Conservation (phyloP, 2,329 filamentous ascomycete genomes). For the Botrytis porri region DNA sequence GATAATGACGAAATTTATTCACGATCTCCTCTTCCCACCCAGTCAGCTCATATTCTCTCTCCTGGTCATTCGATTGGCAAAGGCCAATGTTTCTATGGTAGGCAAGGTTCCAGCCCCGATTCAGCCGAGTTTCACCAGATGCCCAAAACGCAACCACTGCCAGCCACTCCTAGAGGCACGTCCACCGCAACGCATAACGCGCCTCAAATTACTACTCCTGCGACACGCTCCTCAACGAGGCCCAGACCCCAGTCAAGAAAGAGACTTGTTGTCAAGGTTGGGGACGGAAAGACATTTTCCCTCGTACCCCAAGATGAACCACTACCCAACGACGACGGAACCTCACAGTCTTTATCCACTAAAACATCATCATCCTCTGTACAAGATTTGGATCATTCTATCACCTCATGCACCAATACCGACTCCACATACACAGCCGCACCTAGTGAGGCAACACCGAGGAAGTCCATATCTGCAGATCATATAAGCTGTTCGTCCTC, state of each 20-base stretch:
- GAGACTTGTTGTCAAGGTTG: slow-evolving; percentile 32
- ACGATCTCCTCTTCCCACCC: slow-evolving; percentile 37
- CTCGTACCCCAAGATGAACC: slow-evolving; percentile 32
- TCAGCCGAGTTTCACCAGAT: slow-evolving; percentile 33
- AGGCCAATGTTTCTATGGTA: slow-evolving; percentile 20
- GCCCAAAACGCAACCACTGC: slow-evolving; percentile 26
- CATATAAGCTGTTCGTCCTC: slow-evolving; percentile 36
- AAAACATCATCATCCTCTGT: slow-evolving; percentile 33
- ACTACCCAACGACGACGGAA: slow-evolving; percentile 26
- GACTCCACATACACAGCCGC: slow-evolving; percentile 24
- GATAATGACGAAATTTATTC: slow-evolving; percentile 34
- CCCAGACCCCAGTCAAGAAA: slow-evolving; percentile 32
- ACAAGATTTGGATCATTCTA: slow-evolving; percentile 32
- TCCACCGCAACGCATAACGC: slow-evolving; percentile 30
- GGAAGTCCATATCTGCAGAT: slow-evolving; percentile 33
- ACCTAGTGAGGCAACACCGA: slow-evolving; percentile 30
- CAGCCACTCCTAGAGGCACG: slow-evolving; percentile 28
- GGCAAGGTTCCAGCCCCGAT: slow-evolving; percentile 27
- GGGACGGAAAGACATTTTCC: slow-evolving; percentile 38
- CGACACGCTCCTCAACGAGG: slow-evolving; percentile 33
- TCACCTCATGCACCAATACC: slow-evolving; percentile 33
- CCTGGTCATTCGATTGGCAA: slow-evolving; percentile 24
- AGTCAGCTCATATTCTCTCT: slow-evolving; percentile 35
- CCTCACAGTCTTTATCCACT: slow-evolving; percentile 23
- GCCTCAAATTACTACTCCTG: slow-evolving; percentile 30